phyloP scores from a whole-genome alignment of 768 basidiomycete species.

The Hirschioporus abietinus region DNA sequence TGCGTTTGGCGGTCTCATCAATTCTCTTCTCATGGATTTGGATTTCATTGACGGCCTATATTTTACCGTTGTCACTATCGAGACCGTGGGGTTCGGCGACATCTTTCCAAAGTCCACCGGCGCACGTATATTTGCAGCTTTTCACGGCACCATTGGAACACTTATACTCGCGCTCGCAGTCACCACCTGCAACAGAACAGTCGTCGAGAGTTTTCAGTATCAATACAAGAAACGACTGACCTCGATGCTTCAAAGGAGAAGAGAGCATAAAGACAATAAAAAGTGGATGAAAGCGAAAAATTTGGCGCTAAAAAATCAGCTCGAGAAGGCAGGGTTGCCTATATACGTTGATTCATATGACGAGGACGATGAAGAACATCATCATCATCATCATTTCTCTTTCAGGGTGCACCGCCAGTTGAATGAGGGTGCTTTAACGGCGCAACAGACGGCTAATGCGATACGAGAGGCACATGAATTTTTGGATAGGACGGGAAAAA shows the following conservation, averaged over 20 bases:
- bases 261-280: constrained; percentile 23
- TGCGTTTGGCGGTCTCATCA: constrained; percentile 62
- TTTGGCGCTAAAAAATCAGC: constrained; percentile 46
- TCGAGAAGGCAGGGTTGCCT: constrained; percentile 42
- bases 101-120: constrained; percentile 48
- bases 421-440: constrained; percentile 56
- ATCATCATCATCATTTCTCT: constrained; percentile 19
- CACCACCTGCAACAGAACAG: constrained; percentile 58
- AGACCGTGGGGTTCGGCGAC: constrained; percentile 77
- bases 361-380: constrained; percentile 5
- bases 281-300: constrained; percentile 15
- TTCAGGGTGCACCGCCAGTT: constrained; percentile 43
- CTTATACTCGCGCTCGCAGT: constrained; percentile 61
- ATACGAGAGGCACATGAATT: constrained; percentile 48
- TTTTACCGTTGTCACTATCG: constrained; percentile 69
- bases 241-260: constrained; percentile 40
- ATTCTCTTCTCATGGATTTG: constrained; percentile 44
- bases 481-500: not conserved
- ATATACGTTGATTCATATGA: constrained; percentile 39
- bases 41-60: constrained; percentile 73
- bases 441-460: constrained; percentile 50
- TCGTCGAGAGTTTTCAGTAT: constrained; percentile 69
- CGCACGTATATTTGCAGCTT: constrained; percentile 52
- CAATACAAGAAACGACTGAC: constrained; percentile 52
- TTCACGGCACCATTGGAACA: constrained; percentile 57